A percentile compares a stretch with the other conserved stretches of the same genome.
Evolutionary conservation across 225 moss, liverwort and hornwort species (phyloP).

Genomic region (Pleurozium schreberi): DNA sequence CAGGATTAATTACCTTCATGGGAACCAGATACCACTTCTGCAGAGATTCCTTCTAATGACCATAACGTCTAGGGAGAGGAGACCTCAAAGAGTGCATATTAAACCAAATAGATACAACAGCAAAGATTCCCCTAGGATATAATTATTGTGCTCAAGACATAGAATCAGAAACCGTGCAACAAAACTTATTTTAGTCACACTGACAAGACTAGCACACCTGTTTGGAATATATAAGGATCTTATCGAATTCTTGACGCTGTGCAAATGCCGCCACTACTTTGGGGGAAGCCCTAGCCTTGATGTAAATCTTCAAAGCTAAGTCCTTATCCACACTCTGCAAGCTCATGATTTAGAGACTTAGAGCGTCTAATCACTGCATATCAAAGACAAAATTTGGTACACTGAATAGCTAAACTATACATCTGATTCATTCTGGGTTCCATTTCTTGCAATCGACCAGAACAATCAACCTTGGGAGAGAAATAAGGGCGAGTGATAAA

Average conservation of each 20-base stretch:
- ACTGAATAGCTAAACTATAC: not conserved
- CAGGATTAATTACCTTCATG: constrained; percentile 38
- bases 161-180: not conserved
- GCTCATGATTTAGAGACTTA: not conserved
- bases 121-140: not conserved
- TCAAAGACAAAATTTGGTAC: not conserved
- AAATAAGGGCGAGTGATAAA: not conserved
- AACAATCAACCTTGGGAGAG: not conserved
- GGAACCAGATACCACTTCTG: not conserved
- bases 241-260: constrained; percentile 79
- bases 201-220: constrained; percentile 24
- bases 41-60: not conserved
- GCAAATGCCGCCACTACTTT: constrained; percentile 87
- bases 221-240: constrained; percentile 86
- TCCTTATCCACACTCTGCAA: constrained; percentile 75
- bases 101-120: not conserved
- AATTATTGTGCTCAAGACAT: not conserved
- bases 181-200: not conserved
- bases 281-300: constrained; percentile 77
- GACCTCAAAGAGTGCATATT: not conserved
- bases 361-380: not conserved
- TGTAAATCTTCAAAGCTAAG: constrained; percentile 75
- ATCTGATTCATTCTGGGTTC: not conserved
- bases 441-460: not conserved
- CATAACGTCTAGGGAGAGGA: not conserved